phyloP scores from a whole-genome alignment of 2,329 filamentous ascomycete genomes.

The Fusarium chlamydosporum region DNA sequence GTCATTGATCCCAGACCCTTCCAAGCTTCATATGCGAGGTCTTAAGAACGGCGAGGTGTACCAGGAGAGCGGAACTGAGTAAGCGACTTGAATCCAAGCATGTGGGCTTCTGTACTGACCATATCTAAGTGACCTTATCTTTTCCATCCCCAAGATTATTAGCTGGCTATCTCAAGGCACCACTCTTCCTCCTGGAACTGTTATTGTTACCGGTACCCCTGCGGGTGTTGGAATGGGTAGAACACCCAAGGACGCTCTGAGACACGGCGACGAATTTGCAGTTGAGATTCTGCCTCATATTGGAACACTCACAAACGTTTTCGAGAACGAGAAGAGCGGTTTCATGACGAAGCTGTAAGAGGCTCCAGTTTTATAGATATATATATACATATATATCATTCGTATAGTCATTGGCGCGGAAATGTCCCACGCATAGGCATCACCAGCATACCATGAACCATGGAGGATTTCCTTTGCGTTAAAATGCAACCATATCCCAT shows the following conservation, averaged over 20 bases:
- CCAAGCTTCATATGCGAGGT: conserved; percentile 67
- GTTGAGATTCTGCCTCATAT: conserved; percentile 61
- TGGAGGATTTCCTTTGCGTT: not conserved
- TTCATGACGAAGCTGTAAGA: conserved; percentile 30
- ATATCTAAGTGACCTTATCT: conserved; percentile 69
- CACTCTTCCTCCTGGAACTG: conserved; percentile 71
- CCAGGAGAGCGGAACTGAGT: conserved; percentile 46
- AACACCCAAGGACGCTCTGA: conserved; percentile 75
- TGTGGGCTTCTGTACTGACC: not conserved
- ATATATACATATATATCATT: not conserved
- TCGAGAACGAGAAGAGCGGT: conserved; percentile 46
- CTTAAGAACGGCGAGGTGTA: conserved; percentile 66
- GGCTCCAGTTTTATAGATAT: not conserved
- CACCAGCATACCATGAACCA: not conserved
- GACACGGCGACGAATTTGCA: conserved; percentile 72
- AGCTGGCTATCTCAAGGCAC: conserved; percentile 72
- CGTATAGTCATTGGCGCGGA: not conserved
- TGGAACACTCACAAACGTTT: conserved; percentile 58
- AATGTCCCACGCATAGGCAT: not conserved
- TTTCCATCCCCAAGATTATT: conserved; percentile 70
- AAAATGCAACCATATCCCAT: not conserved
- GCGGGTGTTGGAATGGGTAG: conserved; percentile 79
- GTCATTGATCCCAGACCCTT: conserved; percentile 69
- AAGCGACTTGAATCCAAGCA: conserved; percentile 29
- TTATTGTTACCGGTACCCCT: conserved; percentile 77